Evolutionary conservation across 495 filamentous ascomycete species (phyloP), one percentile per base, ranked within the genome.

Genomic region (Hyaloscypha bicolor): DNA sequence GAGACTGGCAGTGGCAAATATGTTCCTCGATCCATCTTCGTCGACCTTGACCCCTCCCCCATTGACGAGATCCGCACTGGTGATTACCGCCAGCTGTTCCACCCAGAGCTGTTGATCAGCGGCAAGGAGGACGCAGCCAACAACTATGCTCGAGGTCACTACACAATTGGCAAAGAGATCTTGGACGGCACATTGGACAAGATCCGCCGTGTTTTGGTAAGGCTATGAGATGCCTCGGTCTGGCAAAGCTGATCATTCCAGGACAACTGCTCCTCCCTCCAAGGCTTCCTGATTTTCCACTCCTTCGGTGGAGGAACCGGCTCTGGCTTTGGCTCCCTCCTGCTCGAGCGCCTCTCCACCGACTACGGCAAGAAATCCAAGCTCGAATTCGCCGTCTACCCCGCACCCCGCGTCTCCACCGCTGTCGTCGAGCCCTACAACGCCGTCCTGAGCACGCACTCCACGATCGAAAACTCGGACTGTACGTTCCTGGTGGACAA

Each of bases 341-440:
- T 96, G 64, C 86, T 95, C 57, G 93, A 96, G 81, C 92, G 91
- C 69, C 88, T 96, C 39, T 89, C 93, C 31, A 89, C 90, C 70
- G 92, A 96, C 78, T 96, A 94, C 74, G 91, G 89, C 78, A 96
- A 95, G 88, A 96, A 96, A 85, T 92, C 87, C 82, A 96, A 96
- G 85, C 89, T 96, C 56, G 93, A 96, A 78, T 96, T 96, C 79
- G 87, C 91, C 55, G 87, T 96, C 72, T 96, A 96, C 80, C 93
- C 93, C 25, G 90, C 93, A 37, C 92, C 92, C 53, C 89, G 90
- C 56, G 89, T 94, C 53, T 92, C 93, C 6, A 94, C 91, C 45
- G 91, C 93, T 21, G 92, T 96, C 55, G 93, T 96, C 35, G 93
- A 96, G 86, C 93, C 93, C 19, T 96, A 96, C 87, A 96, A 96